Evolutionary conservation across 2,329 filamentous ascomycete genomes (phyloP).

Genomic region (Pestalotiopsis sp.): DNA sequence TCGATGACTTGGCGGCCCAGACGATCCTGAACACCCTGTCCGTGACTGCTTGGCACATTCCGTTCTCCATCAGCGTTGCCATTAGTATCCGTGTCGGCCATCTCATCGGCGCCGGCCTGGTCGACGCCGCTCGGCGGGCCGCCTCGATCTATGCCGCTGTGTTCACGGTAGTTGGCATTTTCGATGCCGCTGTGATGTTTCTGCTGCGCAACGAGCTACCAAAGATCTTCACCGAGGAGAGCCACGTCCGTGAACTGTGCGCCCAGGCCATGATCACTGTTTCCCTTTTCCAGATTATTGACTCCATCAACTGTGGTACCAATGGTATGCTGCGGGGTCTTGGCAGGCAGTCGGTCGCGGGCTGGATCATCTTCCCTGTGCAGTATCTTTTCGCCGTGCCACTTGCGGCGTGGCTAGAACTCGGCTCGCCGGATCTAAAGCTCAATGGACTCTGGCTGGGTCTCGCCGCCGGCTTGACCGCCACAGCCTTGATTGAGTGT

Average conservation of each 20-base stretch:
- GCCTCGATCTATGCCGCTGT: slow-evolving; percentile 32
- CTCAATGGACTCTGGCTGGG: slow-evolving; percentile 37
- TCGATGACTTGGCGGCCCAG: slow-evolving; percentile 41
- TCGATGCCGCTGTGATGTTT: slow-evolving; percentile 33
- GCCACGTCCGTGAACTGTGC: slow-evolving; percentile 28
- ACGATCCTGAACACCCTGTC: slow-evolving; percentile 40
- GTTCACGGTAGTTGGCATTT: slow-evolving; percentile 30
- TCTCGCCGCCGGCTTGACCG: slow-evolving; percentile 31
- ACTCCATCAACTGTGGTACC: slow-evolving; percentile 34
- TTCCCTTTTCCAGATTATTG: slow-evolving; percentile 34
- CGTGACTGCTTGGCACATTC: slow-evolving; percentile 42
- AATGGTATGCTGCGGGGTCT: slow-evolving; percentile 40
- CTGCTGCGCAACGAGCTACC: slow-evolving; percentile 29
- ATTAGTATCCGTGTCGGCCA: slow-evolving; percentile 42
- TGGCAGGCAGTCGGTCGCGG: slow-evolving; percentile 37
- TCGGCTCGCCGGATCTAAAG: slow-evolving; percentile 29
- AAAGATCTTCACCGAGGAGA: slow-evolving; percentile 32
- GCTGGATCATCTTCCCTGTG: slow-evolving; percentile 34
- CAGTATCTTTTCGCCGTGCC: slow-evolving; percentile 40
- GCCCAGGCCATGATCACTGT: slow-evolving; percentile 32
- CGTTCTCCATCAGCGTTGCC: slow-evolving; percentile 42
- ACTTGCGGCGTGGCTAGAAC: slow-evolving; percentile 37
- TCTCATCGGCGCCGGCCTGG: slow-evolving; percentile 37
- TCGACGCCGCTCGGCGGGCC: slow-evolving; percentile 31
- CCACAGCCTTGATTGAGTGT: slow-evolving; percentile 31